Evolutionary conservation across 768 basidiomycete species (phyloP), one percentile per base, ranked within the genome.

Genomic region (Mycena metata): DNA sequence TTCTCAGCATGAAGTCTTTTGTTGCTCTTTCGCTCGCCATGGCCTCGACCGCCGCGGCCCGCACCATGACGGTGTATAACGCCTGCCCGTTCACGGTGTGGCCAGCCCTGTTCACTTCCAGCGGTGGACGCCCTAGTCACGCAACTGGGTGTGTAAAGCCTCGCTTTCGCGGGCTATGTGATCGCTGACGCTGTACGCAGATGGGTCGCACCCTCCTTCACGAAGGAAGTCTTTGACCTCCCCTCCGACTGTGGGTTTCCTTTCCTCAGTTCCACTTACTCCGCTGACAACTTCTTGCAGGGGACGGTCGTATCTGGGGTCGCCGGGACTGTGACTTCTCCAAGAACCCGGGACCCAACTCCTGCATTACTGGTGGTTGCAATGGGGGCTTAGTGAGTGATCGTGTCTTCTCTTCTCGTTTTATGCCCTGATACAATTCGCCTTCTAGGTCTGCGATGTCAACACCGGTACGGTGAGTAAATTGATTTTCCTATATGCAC

Each of bases 291-390:
- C 13, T 6, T 33, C 21, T 9, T 15, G n/a, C 17, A 26, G 36
- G 50, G 60, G 55, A 57, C 12, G 63, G 63, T 7, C 63, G 63
- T 17, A 19, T 65, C 23, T 65, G 56, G 64, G 62, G 49, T 16
- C 51, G 41, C 12, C 61, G 49, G 50, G 51, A 60, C 66, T 67
- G 59, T 42, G 21, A 67, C 35, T 67, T 67, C 41, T 2, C 23
- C 10, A 62, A 9, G 36, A 60, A 59, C 45, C 24, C 56, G 12
- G 67, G 67, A 5, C 79, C 76, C 16, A 82, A 78, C 66, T 79
- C 83, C 8, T 86, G 85, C 57, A 45, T 81, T 10, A 79, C 80
- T 47, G 85, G 85, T 12, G 84, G 83, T 41, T 85, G 84, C 71
- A 83, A 82, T 64, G 85, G 85, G n/a, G 85, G 85, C 30, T 71